These are phyloP conservation scores for Ustilago shanxiensis DNA, from an alignment of 1,284 basidiomycete species.

Conservation along the genomic window DNA sequence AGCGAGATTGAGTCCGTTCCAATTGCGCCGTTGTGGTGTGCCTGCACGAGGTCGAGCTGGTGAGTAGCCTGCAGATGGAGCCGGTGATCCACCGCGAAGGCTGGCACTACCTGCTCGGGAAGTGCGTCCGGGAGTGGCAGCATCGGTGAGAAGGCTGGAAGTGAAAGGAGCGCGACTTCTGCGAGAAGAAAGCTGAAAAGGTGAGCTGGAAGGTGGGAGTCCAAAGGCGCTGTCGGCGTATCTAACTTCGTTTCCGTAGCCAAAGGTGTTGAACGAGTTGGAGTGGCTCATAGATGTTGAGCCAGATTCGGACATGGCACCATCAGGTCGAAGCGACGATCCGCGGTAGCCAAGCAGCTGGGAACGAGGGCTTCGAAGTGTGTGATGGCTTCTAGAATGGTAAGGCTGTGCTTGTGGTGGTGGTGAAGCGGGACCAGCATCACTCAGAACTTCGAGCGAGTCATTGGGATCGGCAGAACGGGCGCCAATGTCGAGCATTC, in stretches of 20 bases:
- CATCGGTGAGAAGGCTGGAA: slow-evolving; percentile 23
- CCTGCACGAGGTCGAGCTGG: slow-evolving; percentile 25
- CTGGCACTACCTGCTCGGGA: slow-evolving; percentile 38
- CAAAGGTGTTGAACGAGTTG: slow-evolving; percentile 50
- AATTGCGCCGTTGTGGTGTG: slow-evolving; percentile 52
- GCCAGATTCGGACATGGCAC: slow-evolving; percentile 47
- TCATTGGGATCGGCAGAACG: slow-evolving; percentile 12
- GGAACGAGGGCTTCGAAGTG: slow-evolving; percentile 42
- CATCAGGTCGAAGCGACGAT: slow-evolving; percentile 51
- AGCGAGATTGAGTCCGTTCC: slow-evolving; percentile 60
- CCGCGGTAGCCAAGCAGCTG: slow-evolving; percentile 30
- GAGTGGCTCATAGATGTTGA: slow-evolving; percentile 45
- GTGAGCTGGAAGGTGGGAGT: slow-evolving; percentile 46
- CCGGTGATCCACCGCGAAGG: slow-evolving; percentile 32
- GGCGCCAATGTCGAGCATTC: slow-evolving; percentile 23
- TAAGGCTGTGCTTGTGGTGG: slow-evolving; percentile 22
- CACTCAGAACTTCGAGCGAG: slow-evolving; percentile 23
- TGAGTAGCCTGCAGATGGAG: slow-evolving; percentile 34
- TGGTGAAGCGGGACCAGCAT: slow-evolving; percentile 27
- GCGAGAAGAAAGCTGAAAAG: slow-evolving; percentile 53
- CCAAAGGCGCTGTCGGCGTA: slow-evolving; percentile 49
- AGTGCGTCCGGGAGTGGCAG: slow-evolving; percentile 25
- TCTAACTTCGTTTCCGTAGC: slow-evolving; percentile 56
- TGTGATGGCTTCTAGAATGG: slow-evolving; percentile 10
- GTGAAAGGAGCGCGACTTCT: slow-evolving; percentile 24